Base-by-base conservation (phyloP, 2,329 filamentous ascomycete species). In the Atkinsonella texensis region DNA sequence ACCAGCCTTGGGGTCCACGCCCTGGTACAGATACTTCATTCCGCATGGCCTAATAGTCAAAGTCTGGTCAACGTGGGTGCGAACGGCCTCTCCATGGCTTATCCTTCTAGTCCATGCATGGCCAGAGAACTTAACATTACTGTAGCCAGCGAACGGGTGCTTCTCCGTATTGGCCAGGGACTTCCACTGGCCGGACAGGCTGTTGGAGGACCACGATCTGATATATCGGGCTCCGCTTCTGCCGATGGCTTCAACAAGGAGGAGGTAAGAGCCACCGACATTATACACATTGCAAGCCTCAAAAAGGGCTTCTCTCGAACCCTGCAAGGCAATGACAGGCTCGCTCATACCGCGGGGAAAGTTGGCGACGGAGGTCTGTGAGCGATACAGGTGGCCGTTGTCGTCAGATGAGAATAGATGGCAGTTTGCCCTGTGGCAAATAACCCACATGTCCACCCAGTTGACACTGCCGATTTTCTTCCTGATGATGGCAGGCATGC, bases 331-430 rank as follows among this genome's bases (percentile, higher is more conserved):
- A 0, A 74, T 64, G 2, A 70, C 73, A 1, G 69, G 74, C 0
- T 69, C 52, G 54, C 81, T 80, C 60, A 85, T 84, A 62, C 63
- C 73, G 39, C 75, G 73, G 0, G 82, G 82, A 70, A 85, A 85
- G 54, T 77, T 74, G 46, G 64, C 72, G 23, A 83, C 76, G 39
- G 81, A 72, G 78, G 84, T 84, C 60, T 72, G 76, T 49, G 80
- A 62, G 1, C 81, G 73, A 67, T 85, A 85, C 60, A 85, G 81
- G 45, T 74, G 75, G 62, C 82, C 82, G 55, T 85, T 83, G 65
- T 85, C 82, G 8, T 80, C 82, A 0, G 74, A 72, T 57, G 84
- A 85, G 74, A 85, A 85, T 4, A 85, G 68, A 58, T 84, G 84
- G 78, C 84, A 83, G 65, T 76, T 75, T 7, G 61, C 64, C 60